A percentile compares a stretch with the other conserved stretches of the same genome.
Conservation (phyloP, 164 flowering plant genomes). For the Brasenia schreberi region DNA sequence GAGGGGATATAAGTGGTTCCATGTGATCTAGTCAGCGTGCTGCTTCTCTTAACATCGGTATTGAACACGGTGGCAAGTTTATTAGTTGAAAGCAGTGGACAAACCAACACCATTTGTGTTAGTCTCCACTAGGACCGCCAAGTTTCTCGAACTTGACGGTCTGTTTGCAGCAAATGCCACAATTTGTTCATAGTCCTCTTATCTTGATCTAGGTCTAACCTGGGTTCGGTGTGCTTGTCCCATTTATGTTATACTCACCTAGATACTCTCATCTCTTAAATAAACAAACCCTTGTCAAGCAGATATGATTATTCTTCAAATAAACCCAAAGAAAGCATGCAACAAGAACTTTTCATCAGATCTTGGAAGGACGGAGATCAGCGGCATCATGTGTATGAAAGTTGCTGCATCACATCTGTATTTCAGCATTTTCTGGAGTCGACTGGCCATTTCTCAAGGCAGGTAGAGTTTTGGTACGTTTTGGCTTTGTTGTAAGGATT, state of each 20-base stretch:
- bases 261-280: constrained; percentile 17
- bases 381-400: background rate
- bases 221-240: constrained; percentile 10
- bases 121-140: background rate
- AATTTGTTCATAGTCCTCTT: constrained; percentile 12
- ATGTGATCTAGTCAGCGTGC: constrained; percentile 46
- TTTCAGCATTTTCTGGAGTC: background rate
- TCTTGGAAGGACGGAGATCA: background rate
- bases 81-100: background rate
- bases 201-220: constrained; percentile 14
- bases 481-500: background rate
- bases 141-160: background rate
- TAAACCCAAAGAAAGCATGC: background rate
- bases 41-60: constrained; percentile 23
- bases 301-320: background rate
- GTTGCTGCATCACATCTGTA: background rate
- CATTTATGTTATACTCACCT: constrained; percentile 15
- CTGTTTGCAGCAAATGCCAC: background rate
- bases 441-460: background rate
- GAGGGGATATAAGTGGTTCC: constrained; percentile 37
- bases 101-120: background rate
- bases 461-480: background rate
- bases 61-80: background rate
- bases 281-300: constrained; percentile 18
- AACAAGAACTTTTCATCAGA: background rate